These are phyloP conservation scores for Xylariomycetidae sp. DNA, from an alignment of 2,329 filamentous ascomycete species.

Conservation along the genomic window DNA sequence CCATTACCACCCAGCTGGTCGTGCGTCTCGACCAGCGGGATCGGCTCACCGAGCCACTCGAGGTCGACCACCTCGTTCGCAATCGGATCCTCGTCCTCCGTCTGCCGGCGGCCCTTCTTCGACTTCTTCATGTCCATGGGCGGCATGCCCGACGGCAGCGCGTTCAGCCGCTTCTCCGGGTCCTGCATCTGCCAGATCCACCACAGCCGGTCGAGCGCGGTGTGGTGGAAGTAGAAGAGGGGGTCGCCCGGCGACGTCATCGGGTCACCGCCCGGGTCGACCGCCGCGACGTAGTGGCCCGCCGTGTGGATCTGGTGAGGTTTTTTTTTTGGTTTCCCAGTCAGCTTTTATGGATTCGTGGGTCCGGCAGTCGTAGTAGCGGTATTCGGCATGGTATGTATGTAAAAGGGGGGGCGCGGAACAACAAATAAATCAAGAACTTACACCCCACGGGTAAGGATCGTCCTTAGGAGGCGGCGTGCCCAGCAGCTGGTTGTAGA, in stretches of 20 bases:
- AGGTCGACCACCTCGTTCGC: constrained; percentile 18
- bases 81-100: too few species aligned
- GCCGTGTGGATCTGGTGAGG: constrained; percentile 28
- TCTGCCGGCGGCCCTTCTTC: constrained; percentile 7
- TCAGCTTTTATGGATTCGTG: too few species aligned
- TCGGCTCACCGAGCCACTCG: constrained; percentile 24
- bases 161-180: constrained; percentile 27
- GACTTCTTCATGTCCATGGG: constrained; percentile 16
- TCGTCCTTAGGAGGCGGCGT: constrained; percentile 29
- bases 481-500: constrained; percentile 37
- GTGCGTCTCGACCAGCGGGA: constrained; percentile 23
- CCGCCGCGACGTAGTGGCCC: constrained; percentile 33
- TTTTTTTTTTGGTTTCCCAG: too few species aligned
- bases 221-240: constrained; percentile 36
- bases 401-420: too few species aligned
- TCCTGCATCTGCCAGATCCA: constrained; percentile 40
- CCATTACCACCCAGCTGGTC: constrained; percentile 23
- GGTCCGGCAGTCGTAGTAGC: too few species aligned
- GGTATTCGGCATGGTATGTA: too few species aligned
- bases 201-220: constrained; percentile 33
- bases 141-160: constrained; percentile 20
- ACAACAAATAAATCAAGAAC: constrained; percentile 8
- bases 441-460: constrained; percentile 33
- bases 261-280: constrained; percentile 33
- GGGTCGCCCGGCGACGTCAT: constrained; percentile 34